phyloP scores from a whole-genome alignment of 345 rosid species.

The Excoecaria agallocha region DNA sequence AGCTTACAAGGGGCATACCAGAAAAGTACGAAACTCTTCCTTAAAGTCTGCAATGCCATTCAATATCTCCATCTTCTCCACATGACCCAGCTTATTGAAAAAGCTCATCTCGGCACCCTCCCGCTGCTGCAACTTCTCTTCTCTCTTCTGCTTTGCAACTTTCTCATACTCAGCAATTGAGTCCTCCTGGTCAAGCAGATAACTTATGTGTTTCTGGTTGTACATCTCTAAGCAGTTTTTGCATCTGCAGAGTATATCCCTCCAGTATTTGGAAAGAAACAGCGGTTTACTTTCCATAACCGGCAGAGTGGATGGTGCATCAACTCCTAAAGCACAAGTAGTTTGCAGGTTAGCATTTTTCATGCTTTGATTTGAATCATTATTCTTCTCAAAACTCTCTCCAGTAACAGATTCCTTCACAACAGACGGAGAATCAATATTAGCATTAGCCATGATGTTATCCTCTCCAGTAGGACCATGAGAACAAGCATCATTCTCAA shows the following conservation, averaged over 20 bases:
- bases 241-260: constrained; percentile 78
- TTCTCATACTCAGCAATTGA: constrained; percentile 86
- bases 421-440: constrained; percentile 21
- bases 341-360: constrained; percentile 18
- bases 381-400: constrained; percentile 48
- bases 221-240: constrained; percentile 65
- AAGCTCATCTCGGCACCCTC: constrained; percentile 66
- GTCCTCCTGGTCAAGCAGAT: constrained; percentile 75
- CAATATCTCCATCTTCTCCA: constrained; percentile 87
- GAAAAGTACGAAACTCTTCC: constrained; percentile 60
- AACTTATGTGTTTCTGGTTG: constrained; percentile 52
- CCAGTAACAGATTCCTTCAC: constrained; percentile 29
- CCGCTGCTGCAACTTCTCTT: constrained; percentile 80
- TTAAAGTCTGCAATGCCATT: constrained; percentile 82
- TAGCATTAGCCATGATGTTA: constrained; percentile 14
- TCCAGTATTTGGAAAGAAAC: constrained; percentile 85
- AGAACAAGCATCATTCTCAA: constrained; percentile 34
- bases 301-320: constrained; percentile 20
- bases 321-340: constrained; percentile 45
- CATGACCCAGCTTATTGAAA: constrained; percentile 72
- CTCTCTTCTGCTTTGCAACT: constrained; percentile 80
- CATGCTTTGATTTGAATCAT: constrained; percentile 20
- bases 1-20: constrained; percentile 45
- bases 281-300: constrained; percentile 51
- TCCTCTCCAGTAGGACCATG: constrained; percentile 22